Percentiles rank a stretch among this genome's conserved stretches.
Conservation (phyloP, 352 stramenopile species). For the Globisporangium rhizosaccharum region DNA sequence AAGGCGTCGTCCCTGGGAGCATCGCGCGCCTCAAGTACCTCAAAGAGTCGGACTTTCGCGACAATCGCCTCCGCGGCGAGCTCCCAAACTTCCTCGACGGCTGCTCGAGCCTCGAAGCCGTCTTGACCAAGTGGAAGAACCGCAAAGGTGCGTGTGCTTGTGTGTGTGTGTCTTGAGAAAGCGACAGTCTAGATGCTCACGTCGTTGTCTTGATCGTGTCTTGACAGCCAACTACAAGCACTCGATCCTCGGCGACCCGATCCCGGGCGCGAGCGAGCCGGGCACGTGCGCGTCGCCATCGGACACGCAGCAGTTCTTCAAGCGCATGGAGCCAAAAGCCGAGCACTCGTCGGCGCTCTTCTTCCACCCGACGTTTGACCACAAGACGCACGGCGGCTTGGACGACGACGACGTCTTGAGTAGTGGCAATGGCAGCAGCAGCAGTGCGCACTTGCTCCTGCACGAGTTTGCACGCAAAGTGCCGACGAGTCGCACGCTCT, state of each 20-base stretch:
- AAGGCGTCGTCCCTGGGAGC: slow-evolving; percentile 57
- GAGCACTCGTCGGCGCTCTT: slow-evolving; percentile 55
- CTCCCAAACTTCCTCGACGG: slow-evolving; percentile 80
- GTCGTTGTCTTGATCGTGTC: background rate
- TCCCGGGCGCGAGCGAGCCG: slow-evolving; percentile 32
- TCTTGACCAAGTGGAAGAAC: slow-evolving; percentile 84
- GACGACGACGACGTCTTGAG: slow-evolving; percentile 37
- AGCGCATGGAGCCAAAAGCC: slow-evolving; percentile 39
- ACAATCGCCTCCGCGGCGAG: slow-evolving; percentile 67
- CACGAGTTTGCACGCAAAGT: slow-evolving; percentile 44
- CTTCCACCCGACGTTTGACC: slow-evolving; percentile 54
- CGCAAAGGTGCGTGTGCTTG: slow-evolving; percentile 32
- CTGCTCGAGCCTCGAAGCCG: slow-evolving; percentile 68
- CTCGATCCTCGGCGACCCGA: slow-evolving; percentile 60
- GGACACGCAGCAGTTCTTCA: slow-evolving; percentile 51
- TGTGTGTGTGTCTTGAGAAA: background rate
- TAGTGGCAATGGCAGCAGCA: background rate
- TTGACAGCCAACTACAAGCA: slow-evolving; percentile 57
- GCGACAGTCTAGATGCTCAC: too few relatives aligned
- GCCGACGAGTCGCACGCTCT: slow-evolving; percentile 16
- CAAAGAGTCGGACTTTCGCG: slow-evolving; percentile 73
- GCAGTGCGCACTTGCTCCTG: slow-evolving; percentile 41
- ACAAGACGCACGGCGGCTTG: slow-evolving; percentile 31
- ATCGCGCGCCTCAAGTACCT: slow-evolving; percentile 74
- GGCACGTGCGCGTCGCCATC: slow-evolving; percentile 15